Base-by-base conservation (phyloP, 371 early-diverging fungal genomes). In the Mortierella sp. region DNA sequence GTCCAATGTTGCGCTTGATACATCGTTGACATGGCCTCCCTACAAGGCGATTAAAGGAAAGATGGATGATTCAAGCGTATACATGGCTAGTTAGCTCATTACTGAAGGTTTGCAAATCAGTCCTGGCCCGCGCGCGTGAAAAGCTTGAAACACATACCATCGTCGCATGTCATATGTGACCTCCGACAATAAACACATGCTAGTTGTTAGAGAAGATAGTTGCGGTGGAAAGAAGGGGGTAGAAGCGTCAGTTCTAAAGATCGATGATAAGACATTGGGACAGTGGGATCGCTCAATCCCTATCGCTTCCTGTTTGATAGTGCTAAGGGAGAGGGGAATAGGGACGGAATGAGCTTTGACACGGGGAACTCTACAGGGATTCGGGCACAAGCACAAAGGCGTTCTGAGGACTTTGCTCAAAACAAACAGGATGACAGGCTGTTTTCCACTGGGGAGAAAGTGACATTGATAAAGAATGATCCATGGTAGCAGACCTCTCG, bases 21-120 rank as follows among this genome's bases (percentile, higher is more conserved):
- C 97, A 97, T 21, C 97, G 90, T 69, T 93, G 93, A 78, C 97
- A 97, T 19, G 97, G 97, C 24, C 97, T 86, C 17, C 90, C 91
- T 89, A 54, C 21, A 14, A 19, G 4, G 2, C 8, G 9, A 27
- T 14, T 17, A 47, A 28, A n/a, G 6, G 17, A 24, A 17, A 8
- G 16, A 37, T 39, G 21, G 12, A 31, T 61, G 57, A 27, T 4
- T 14, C 27, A 9, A 46, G 14, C 34, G 14, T 54, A 22, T n/a
- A n/a, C 37, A 5, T 5, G 14, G 37, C 9, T 21, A 31, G 34
- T 22, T 3, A 7, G 37, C 19, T 29, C 47, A n/a, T n/a, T n/a
- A n/a, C n/a, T n/a, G n/a, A n/a, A n/a, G n/a, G n/a, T n/a, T n/a
- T n/a, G n/a, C n/a, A n/a, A n/a, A n/a, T n/a, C n/a, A n/a, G n/a